These are phyloP conservation scores for Ceratobasidium sp. DNA, from an alignment of 1,284 basidiomycete genomes.

Conservation along the genomic window DNA sequence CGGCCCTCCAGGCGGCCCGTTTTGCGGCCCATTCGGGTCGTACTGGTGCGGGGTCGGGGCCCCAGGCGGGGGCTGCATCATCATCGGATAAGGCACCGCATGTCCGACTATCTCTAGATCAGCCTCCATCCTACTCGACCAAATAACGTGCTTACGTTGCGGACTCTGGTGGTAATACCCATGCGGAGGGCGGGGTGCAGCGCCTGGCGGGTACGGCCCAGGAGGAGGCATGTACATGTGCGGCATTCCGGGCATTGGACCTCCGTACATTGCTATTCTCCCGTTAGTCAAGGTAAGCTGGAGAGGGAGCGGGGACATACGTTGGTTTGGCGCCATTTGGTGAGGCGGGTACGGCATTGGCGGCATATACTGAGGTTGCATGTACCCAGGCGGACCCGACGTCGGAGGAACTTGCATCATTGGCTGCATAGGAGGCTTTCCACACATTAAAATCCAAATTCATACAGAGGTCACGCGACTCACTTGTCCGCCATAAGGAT, in stretches of 20 bases:
- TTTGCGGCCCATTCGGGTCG: constrained; percentile 55
- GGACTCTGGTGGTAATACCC: constrained; percentile 81
- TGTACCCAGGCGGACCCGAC: constrained; percentile 72
- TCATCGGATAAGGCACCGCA: constrained; percentile 80
- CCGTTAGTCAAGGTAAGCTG: constrained; percentile 14
- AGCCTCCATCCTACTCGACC: constrained; percentile 43
- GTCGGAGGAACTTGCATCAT: constrained; percentile 77
- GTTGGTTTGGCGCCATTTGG: constrained; percentile 69
- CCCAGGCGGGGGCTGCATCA: constrained; percentile 70
- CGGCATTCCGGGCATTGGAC: constrained; percentile 80
- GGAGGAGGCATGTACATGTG: constrained; percentile 73
- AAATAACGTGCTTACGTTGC: constrained; percentile 63
- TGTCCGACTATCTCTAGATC: constrained; percentile 66
- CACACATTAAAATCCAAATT: constrained; percentile 22
- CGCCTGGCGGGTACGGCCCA: constrained; percentile 71
- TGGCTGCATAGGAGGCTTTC: constrained; percentile 53
- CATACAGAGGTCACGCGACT: constrained; percentile 45
- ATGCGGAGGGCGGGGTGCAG: constrained; percentile 76
- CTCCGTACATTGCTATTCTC: constrained; percentile 72
- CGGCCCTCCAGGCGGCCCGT: constrained; percentile 63
- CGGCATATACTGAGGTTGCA: constrained; percentile 77
- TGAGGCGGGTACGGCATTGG: constrained; percentile 76
- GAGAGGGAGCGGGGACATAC: constrained; percentile 45
- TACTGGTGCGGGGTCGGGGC: constrained; percentile 66
- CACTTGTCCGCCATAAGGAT: constrained; percentile 75